Conservation (phyloP, 441 rosid genomes). For the Mallotus japonicus region DNA sequence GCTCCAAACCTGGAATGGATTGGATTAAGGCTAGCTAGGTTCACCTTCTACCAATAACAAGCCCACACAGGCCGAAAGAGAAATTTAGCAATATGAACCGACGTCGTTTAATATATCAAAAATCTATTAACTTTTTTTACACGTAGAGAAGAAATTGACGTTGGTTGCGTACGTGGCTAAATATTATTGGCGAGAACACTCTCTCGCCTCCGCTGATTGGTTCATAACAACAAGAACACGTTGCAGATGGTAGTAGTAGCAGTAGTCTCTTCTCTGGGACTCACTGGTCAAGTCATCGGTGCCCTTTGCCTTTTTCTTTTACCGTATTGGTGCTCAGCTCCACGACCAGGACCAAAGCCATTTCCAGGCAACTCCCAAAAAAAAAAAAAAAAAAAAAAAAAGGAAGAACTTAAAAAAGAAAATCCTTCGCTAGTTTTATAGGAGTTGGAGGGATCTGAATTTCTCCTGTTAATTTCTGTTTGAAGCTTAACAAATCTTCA, state of each 20-base stretch:
- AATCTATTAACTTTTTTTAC: neutral
- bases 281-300: slow-evolving; percentile 32
- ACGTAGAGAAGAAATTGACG: neutral
- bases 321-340: neutral
- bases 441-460: slow-evolving; percentile 43
- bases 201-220: slow-evolving; percentile 37
- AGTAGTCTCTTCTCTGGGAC: no score
- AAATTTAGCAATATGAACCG: neutral
- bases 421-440: neutral
- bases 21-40: no score
- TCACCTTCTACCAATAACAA: no score
- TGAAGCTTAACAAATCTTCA: neutral
- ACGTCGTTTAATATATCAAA: neutral
- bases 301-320: neutral
- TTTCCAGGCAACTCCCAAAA: neutral
- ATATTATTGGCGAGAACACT: slow-evolving; percentile 27
- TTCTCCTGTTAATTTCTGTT: no score
- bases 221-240: slow-evolving; percentile 37
- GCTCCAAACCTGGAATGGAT: no score
- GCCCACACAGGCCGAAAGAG: no score
- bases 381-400: neutral
- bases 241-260: slow-evolving; percentile 14
- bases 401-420: neutral
- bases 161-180: slow-evolving; percentile 26
- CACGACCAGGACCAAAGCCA: neutral